Evolutionary conservation across 1,139 yeast species (phyloP), one percentile per base, ranked within the genome.

Genomic region (Kodamaea sp.): DNA sequence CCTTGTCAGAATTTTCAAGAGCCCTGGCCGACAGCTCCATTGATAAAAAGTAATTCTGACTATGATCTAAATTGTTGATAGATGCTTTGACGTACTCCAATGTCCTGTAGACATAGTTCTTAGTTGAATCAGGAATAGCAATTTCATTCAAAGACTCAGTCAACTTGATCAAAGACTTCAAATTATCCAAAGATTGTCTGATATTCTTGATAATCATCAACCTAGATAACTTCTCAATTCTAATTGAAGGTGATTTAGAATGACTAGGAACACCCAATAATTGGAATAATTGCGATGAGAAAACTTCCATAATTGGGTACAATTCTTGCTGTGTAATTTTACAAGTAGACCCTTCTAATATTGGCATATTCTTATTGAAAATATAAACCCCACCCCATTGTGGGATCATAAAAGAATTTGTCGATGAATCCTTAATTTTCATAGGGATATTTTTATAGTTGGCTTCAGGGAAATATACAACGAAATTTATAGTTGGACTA

Each of bases 331-430:
- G 62, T 1, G 70, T 51, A 25, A 83, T 52, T 6, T 50, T 44
- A 9, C 55, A 48, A 6, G 40, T 41, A 5, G 49, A 34, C 6
- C 46, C 45, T 0, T 63, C 40, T 37, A 62, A 57, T 7, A 62
- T 40, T 2, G 63, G 60, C 35, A 66, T 53, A 5, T 64, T 58
- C 31, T 73, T 66, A 52, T 81, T 78, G 41, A 75, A 60, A 22
- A 82, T 69, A 36, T 64, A 59, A 4, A 83, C 72, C 3, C 84
- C 84, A 20, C 97, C 97, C 95, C 96, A 90, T 62, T 87, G 96
- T 6, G 97, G 95, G 26, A 90, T 77, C 38, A 86, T 61, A 55
- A 85, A 90, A 32, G 92, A 79, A 52, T 84, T 78, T 38, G 87
- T 73, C 1, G 48, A 45, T 0, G 84, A 75, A 39, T 69, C 62